phyloP scores from a whole-genome alignment of 1,284 basidiomycete species.

The Veloboletus limbatus region DNA sequence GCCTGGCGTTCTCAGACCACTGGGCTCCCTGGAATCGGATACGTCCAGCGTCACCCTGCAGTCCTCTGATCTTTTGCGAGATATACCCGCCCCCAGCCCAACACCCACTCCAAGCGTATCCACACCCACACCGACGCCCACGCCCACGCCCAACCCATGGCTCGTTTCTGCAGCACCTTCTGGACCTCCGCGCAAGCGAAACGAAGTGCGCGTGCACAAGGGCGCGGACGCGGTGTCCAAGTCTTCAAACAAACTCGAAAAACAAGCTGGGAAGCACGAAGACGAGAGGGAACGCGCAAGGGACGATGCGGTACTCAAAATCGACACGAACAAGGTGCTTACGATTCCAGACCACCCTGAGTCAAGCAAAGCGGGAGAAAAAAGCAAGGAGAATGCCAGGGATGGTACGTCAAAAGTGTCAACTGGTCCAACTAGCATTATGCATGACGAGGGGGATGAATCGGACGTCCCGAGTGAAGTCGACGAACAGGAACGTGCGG shows the following conservation, averaged over 20 bases:
- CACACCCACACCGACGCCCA: constrained; percentile 14
- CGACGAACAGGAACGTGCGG: constrained; percentile 58
- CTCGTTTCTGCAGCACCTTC: constrained; percentile 17
- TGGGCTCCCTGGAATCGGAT: constrained; percentile 55
- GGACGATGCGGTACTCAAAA: constrained; percentile 79
- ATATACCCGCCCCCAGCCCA: constrained; percentile 14
- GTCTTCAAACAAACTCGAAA: constrained; percentile 70
- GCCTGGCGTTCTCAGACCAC: constrained; percentile 23
- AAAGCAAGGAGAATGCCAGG: constrained; percentile 21
- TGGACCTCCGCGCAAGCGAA: constrained; percentile 44
- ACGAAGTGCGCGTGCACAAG: constrained; percentile 67
- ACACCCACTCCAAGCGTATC: constrained; percentile 28
- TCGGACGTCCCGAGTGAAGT: constrained; percentile 63
- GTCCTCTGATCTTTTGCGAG: constrained; percentile 52
- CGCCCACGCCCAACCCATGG: constrained; percentile 24
- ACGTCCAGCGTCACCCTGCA: constrained; percentile 68
- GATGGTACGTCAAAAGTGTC: constrained; percentile 5
- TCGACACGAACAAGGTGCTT: constrained; percentile 58
- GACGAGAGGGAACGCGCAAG: constrained; percentile 54
- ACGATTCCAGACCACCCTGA: constrained; percentile 28
- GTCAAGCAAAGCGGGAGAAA: constrained; percentile 10
- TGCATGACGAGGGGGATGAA: constrained; percentile 28
- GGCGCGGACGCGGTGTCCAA: constrained; percentile 58
- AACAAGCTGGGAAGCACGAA: constrained; percentile 51
- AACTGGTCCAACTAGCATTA: neutral